A percentile compares a stretch with the other conserved stretches of the same genome.
Evolutionary conservation across 73 alveolate species (phyloP).

Genomic region (Blepharisma stoltei): DNA sequence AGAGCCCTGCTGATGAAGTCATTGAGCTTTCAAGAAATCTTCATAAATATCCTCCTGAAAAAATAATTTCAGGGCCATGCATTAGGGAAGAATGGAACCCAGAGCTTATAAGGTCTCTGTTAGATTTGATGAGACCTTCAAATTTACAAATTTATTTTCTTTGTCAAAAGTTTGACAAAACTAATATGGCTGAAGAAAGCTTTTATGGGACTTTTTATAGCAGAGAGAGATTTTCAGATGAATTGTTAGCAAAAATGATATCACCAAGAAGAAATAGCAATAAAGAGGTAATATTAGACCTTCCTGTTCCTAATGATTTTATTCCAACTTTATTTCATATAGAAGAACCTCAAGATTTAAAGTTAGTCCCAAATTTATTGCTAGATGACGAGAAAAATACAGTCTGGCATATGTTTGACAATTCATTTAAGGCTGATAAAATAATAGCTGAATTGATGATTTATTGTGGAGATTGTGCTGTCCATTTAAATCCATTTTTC

Average conservation of each 20-base stretch:
- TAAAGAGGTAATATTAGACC: no score
- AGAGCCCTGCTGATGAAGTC: slow-evolving; percentile 46
- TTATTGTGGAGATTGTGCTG: neutral
- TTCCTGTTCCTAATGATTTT: no score
- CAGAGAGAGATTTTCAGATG: neutral
- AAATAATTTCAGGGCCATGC: slow-evolving; percentile 55
- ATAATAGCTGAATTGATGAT: slow-evolving; percentile 21
- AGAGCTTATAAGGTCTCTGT: slow-evolving; percentile 45
- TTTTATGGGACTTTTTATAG: slow-evolving; percentile 58
- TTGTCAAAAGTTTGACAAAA: slow-evolving; percentile 56
- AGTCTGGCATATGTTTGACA: slow-evolving; percentile 23
- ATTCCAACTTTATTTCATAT: no score
- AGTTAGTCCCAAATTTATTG: neutral
- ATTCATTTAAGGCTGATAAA: slow-evolving; percentile 19
- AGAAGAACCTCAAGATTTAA: no score
- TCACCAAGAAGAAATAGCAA: neutral
- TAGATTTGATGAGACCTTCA: slow-evolving; percentile 40
- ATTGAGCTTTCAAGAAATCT: slow-evolving; percentile 32
- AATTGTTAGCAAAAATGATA: neutral
- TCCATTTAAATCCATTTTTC: neutral
- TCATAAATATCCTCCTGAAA: slow-evolving; percentile 49
- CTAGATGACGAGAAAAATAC: neutral
- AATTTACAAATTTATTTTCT: slow-evolving; percentile 51
- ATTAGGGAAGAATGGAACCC: slow-evolving; percentile 58
- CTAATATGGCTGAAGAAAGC: slow-evolving; percentile 60